Percentiles rank a stretch among this genome's conserved stretches.
Conservation (phyloP, 169 alveolate species). For the Plasmodium gallinaceum region DNA sequence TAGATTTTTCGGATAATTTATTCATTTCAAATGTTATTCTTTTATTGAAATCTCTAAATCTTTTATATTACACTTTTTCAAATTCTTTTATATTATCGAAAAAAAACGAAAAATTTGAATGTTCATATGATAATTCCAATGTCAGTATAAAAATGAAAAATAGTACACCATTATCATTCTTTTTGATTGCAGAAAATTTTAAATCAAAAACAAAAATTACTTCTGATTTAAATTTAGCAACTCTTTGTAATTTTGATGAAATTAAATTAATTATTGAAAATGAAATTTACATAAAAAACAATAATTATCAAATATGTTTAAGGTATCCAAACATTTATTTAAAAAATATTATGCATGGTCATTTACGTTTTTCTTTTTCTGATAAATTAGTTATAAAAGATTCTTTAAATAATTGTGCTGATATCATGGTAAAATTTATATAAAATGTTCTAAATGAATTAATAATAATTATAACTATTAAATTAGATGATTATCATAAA, state of each 20-base stretch:
- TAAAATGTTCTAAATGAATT: too few relatives aligned
- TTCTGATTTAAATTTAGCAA: background rate
- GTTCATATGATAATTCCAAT: constrained; percentile 4
- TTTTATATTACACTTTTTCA: constrained; percentile 8
- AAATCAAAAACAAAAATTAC: constrained; percentile 5
- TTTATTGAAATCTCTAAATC: background rate
- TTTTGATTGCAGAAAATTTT: constrained; percentile 9
- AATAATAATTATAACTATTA: too few relatives aligned
- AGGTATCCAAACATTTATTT: constrained; percentile 4
- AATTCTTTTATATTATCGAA: constrained; percentile 16
- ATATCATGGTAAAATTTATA: constrained; percentile 3
- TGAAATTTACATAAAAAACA: constrained; percentile 9
- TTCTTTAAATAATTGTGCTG: background rate
- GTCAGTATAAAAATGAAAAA: constrained; percentile 11
- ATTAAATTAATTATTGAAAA: background rate
- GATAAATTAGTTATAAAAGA: constrained; percentile 4
- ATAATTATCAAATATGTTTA: constrained; percentile 3
- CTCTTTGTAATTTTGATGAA: background rate
- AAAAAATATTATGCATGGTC: constrained; percentile 3
- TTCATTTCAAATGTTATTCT: constrained; percentile 25
- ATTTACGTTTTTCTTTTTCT: constrained; percentile 5
- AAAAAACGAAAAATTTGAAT: constrained; percentile 20
- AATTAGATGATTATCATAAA: too few relatives aligned
- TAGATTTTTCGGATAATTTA: background rate
- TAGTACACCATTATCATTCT: background rate